Evolutionary conservation across 2,329 filamentous ascomycete species (phyloP).

Genomic region (Rosellinia necatrix): DNA sequence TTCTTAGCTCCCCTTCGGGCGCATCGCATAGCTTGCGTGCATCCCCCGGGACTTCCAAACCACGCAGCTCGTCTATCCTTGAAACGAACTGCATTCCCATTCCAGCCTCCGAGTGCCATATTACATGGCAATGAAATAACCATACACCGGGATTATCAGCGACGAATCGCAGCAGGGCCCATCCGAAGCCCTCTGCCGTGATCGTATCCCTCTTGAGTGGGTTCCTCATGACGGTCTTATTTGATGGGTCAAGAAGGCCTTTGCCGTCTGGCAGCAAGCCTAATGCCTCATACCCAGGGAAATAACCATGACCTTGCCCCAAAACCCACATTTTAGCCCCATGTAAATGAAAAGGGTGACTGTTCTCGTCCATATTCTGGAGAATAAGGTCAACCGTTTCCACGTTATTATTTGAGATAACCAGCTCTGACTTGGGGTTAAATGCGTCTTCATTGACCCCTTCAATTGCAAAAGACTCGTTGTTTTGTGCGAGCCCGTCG

Average conservation of each 20-base stretch:
- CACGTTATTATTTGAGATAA: constrained; percentile 57
- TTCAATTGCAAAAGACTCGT: constrained; percentile 54
- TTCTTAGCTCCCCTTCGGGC: constrained; percentile 49
- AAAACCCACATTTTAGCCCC: constrained; percentile 63
- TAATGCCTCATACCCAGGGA: constrained; percentile 48
- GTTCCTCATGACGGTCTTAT: constrained; percentile 43
- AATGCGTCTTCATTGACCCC: constrained; percentile 58
- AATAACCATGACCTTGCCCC: constrained; percentile 66
- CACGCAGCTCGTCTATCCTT: constrained; percentile 50
- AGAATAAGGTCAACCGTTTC: constrained; percentile 63
- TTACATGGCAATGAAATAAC: constrained; percentile 48
- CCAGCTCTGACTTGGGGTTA: constrained; percentile 49
- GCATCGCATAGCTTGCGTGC: constrained; percentile 52
- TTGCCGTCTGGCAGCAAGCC: constrained; percentile 41
- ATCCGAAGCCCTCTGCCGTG: constrained; percentile 53
- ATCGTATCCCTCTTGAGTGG: constrained; percentile 54
- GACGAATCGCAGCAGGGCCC: constrained; percentile 53
- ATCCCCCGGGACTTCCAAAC: constrained; percentile 49
- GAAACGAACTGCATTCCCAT: constrained; percentile 51
- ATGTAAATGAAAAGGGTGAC: constrained; percentile 71
- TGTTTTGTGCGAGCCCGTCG: constrained; percentile 47
- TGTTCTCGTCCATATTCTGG: constrained; percentile 65
- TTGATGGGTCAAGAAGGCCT: constrained; percentile 43
- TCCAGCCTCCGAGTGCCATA: constrained; percentile 46
- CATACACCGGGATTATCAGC: constrained; percentile 55